phyloP scores from a whole-genome alignment of 2,329 filamentous ascomycete genomes.

The Hymenoscyphus salicellus region DNA sequence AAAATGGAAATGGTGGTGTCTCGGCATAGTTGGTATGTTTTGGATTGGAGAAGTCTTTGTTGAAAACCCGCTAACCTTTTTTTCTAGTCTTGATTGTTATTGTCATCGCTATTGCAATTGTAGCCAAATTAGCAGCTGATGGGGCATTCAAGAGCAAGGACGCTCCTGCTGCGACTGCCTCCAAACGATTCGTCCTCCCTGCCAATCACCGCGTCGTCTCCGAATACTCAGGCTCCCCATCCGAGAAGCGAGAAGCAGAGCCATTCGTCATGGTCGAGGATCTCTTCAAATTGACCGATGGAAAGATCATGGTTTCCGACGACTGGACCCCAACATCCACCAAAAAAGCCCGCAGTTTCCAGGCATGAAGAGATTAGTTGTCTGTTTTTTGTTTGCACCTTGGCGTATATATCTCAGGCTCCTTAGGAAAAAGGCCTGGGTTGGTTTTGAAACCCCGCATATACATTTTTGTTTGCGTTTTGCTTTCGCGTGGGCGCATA shows the following conservation, averaged over 20 bases:
- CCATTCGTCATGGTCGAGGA: conserved; percentile 15
- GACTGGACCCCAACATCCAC: conserved; percentile 1
- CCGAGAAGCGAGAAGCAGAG: conserved; percentile 6
- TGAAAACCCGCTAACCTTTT: conserved; percentile 18
- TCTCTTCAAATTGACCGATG: conserved; percentile 3
- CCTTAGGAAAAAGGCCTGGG: conserved; percentile 5
- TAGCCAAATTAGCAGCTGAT: conserved; percentile 47
- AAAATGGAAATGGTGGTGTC: conserved; percentile 88
- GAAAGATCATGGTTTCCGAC: conserved; percentile 17
- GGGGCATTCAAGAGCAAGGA: conserved; percentile 1
- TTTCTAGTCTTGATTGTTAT: conserved; percentile 51
- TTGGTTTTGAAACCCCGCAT: neutral
- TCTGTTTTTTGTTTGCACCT: neutral
- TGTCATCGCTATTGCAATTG: conserved; percentile 46
- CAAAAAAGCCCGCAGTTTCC: conserved; percentile 22
- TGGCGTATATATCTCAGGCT: conserved; percentile 8
- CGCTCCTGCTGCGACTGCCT: neutral
- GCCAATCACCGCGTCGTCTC: conserved; percentile 16
- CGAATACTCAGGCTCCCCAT: conserved; percentile 9
- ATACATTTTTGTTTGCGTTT: neutral
- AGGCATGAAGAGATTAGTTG: conserved; percentile 14
- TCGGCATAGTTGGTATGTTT: conserved; percentile 63
- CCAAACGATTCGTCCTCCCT: conserved; percentile 27
- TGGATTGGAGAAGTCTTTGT: conserved; percentile 6
- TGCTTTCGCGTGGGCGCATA: conserved; percentile 8